A percentile compares a stretch with the other conserved stretches of the same genome.
Evolutionary conservation across 352 stramenopile species (phyloP).

Genomic region (Phytopythium cucurbitacearum): DNA sequence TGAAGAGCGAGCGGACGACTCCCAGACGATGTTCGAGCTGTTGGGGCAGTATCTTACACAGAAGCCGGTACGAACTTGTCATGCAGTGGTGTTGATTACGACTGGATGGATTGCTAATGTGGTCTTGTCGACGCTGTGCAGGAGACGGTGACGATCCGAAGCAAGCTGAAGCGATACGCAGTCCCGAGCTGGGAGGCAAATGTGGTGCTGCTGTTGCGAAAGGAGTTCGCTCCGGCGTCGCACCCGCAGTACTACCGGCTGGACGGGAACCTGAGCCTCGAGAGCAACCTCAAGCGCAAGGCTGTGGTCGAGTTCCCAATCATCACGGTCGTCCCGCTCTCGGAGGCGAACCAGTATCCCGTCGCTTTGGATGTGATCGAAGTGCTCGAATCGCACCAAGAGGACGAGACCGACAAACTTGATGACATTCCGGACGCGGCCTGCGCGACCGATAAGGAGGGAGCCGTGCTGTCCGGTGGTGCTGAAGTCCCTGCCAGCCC

Average conservation of each 20-base stretch:
- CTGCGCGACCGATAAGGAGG: neutral
- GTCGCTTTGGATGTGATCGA: constrained; percentile 71
- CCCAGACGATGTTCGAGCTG: constrained; percentile 47
- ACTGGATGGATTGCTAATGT: neutral
- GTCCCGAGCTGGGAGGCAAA: constrained; percentile 46
- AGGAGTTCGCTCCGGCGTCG: constrained; percentile 70
- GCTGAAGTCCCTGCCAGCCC: too few species aligned
- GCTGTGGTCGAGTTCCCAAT: constrained; percentile 78
- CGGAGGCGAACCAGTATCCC: constrained; percentile 48
- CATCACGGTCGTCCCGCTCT: constrained; percentile 44
- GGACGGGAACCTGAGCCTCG: constrained; percentile 52
- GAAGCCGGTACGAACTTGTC: constrained; percentile 25
- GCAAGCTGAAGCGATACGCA: constrained; percentile 70
- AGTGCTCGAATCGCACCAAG: constrained; percentile 17
- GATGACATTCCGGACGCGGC: constrained; percentile 4
- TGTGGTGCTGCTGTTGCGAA: constrained; percentile 60
- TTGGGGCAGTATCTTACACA: constrained; percentile 58
- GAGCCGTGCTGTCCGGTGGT: too few species aligned
- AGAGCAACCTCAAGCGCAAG: constrained; percentile 75
- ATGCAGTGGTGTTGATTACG: neutral
- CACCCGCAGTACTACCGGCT: constrained; percentile 72
- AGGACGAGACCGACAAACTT: constrained; percentile 4
- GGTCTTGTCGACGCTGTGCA: constrained; percentile 10
- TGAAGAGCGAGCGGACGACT: constrained; percentile 52
- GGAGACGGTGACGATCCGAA: constrained; percentile 65